A percentile compares a stretch with the other conserved stretches of the same genome.
Conservation (phyloP, 805 yeast genomes). For the Cyberlindnera meyerae region DNA sequence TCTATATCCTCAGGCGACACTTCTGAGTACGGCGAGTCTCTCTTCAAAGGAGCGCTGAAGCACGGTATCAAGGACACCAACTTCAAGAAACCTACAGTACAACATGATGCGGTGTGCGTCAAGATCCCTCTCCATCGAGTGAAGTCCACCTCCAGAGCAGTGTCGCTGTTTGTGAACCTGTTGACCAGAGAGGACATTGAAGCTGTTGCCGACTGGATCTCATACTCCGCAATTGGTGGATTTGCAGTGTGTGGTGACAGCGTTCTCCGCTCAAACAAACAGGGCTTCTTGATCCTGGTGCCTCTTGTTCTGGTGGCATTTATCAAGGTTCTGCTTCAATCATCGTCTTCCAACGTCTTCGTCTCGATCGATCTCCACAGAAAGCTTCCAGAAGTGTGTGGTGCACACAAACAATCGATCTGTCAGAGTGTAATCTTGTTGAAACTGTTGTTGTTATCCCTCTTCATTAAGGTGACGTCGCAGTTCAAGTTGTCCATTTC, state of each 20-base stretch:
- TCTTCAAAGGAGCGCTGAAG: too few relatives aligned
- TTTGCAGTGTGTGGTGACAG: conserved; percentile 14
- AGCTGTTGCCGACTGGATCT: conserved; percentile 4
- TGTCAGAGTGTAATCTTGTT: conserved; percentile 3
- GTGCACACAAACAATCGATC: conserved; percentile 1
- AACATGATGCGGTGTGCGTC: conserved; percentile 5
- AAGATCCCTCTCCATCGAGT: conserved; percentile 16
- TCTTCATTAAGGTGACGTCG: too few relatives aligned
- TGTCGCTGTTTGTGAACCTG: conserved; percentile 3
- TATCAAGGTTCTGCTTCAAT: conserved; percentile 4
- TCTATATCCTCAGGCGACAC: too few relatives aligned
- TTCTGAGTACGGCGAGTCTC: too few relatives aligned
- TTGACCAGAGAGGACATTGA: conserved; percentile 7
- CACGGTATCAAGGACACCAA: too few relatives aligned
- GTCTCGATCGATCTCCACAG: too few relatives aligned
- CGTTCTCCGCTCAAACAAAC: conserved; percentile 10
- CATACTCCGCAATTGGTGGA: conserved; percentile 8
- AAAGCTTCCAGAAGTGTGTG: too few relatives aligned
- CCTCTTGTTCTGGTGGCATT: conserved; percentile 8
- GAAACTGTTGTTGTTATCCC: conserved; percentile 4
- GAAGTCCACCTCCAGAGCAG: background rate
- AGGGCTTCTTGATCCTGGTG: conserved; percentile 10
- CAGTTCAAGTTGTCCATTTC: background rate
- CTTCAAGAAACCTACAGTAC: background rate
- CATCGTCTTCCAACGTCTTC: too few relatives aligned